These are phyloP conservation scores for Rhodotorula sp. DNA, from an alignment of 1,284 basidiomycete species.

Conservation along the genomic window DNA sequence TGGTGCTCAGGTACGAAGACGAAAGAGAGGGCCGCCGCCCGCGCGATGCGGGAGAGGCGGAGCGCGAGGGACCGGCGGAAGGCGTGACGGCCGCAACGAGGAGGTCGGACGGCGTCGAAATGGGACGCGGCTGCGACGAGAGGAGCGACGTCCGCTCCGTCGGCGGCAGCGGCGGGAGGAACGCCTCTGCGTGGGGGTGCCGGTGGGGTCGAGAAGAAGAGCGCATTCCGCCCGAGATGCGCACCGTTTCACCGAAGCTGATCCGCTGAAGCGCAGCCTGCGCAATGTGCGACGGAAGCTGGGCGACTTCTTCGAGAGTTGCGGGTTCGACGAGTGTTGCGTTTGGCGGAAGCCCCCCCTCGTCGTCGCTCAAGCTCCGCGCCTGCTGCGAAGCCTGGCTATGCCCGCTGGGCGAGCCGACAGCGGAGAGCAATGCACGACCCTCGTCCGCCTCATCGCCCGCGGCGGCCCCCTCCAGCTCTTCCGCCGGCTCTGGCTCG, in stretches of 20 bases:
- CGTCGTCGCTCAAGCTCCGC: slow-evolving; percentile 13
- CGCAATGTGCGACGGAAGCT: neutral
- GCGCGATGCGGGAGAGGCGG: slow-evolving; percentile 7
- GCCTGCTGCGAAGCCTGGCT: neutral
- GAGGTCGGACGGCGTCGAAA: slow-evolving; percentile 15
- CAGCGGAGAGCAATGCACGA: slow-evolving; percentile 11
- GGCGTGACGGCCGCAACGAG: slow-evolving; percentile 26
- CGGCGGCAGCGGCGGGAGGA: neutral
- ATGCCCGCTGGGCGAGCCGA: neutral
- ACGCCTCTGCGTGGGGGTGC: slow-evolving; percentile 2
- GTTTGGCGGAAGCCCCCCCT: too few relatives aligned
- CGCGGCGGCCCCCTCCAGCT: neutral
- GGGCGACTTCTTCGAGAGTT: neutral
- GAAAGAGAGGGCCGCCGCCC: neutral
- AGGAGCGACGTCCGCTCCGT: neutral
- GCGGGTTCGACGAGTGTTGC: too few relatives aligned
- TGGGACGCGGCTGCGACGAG: neutral
- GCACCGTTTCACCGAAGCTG: slow-evolving; percentile 29
- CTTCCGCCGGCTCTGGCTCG: neutral
- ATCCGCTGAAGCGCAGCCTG: slow-evolving; percentile 10
- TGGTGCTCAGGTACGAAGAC: neutral
- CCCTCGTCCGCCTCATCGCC: slow-evolving; percentile 21
- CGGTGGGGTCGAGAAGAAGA: slow-evolving; percentile 7
- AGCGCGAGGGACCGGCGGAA: slow-evolving; percentile 5
- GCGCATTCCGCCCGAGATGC: slow-evolving; percentile 13